Evolutionary conservation across 2,329 filamentous ascomycete genomes (phyloP), one percentile per base, ranked within the genome.

Genomic region (Alternaria sp.): DNA sequence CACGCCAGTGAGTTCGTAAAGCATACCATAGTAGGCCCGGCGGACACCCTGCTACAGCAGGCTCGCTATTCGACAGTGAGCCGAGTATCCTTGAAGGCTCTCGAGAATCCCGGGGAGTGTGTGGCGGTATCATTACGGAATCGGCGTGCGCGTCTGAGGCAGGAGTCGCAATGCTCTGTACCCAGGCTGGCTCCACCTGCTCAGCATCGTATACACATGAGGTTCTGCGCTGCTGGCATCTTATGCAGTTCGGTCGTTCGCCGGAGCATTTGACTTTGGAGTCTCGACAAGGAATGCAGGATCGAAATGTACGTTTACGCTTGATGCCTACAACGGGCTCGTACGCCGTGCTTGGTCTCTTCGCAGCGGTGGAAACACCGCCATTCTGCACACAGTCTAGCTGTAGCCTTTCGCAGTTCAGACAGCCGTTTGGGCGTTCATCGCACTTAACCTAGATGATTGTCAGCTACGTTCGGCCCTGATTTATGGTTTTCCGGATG

Each of bases 181-280:
- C 71, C 75, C 75, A 77, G 1, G 73, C 75, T 8, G 75, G 75
- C 50, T 76, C 73, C 53, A 71, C 71, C 8, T 70, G 63, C 45
- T 76, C 73, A 5, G 70, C 72, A 63, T 77, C 75, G 50, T 76
- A 76, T 1, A 71, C 60, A 44, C 75, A 77, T 2, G 69, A 61
- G 2, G 70, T 66, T 11, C 68, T 58, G 28, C 71, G 69, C 55
- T 76, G 73, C 33, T 68, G 70, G 49, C 75, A 77, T 37, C 75
- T 67, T 47, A 69, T 69, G 47, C 75, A 77, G 4, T 66, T 71
- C 21, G 75, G 75, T 20, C 75, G 58, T 61, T 76, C 74, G n/a
- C 75, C 75, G 15, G 74, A 74, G 44, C 75, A 77, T 49, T 75
- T 77, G 57, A 77, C 73, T 53, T 77, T 77, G 11, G 72, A 74